Evolutionary conservation across 345 rosid species (phyloP).

Genomic region (Melaleuca alternifolia): DNA sequence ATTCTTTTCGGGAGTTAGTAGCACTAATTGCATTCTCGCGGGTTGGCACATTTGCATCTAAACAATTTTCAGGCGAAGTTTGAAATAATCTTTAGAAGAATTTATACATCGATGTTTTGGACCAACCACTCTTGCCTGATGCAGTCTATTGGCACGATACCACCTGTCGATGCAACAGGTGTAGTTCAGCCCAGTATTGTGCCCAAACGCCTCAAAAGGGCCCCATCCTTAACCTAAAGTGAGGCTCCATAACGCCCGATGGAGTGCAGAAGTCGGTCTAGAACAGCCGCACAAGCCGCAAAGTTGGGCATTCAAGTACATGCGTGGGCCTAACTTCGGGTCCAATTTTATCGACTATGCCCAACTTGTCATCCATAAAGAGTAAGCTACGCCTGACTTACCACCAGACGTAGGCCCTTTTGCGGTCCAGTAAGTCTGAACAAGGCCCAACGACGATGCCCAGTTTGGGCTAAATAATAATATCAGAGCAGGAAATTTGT

Average conservation of each 20-base stretch:
- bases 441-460: background rate
- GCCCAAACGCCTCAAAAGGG: background rate
- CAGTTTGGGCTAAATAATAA: background rate
- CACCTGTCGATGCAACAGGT: background rate
- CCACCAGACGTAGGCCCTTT: background rate
- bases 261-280: background rate
- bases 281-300: background rate
- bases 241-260: background rate
- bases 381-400: too few species aligned
- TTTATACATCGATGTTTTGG: too few species aligned
- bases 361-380: background rate
- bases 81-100: background rate
- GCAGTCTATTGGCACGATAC: too few species aligned
- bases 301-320: background rate
- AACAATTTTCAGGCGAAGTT: background rate
- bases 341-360: background rate
- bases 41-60: background rate
- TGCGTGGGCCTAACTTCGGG: background rate
- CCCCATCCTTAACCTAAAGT: background rate
- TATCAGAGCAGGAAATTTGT: too few species aligned
- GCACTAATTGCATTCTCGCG: background rate
- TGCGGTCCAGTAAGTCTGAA: background rate
- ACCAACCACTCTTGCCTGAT: too few species aligned
- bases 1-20: background rate
- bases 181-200: background rate